Base-by-base conservation (phyloP, 257 asterid species). In the Leonotis leonurus region DNA sequence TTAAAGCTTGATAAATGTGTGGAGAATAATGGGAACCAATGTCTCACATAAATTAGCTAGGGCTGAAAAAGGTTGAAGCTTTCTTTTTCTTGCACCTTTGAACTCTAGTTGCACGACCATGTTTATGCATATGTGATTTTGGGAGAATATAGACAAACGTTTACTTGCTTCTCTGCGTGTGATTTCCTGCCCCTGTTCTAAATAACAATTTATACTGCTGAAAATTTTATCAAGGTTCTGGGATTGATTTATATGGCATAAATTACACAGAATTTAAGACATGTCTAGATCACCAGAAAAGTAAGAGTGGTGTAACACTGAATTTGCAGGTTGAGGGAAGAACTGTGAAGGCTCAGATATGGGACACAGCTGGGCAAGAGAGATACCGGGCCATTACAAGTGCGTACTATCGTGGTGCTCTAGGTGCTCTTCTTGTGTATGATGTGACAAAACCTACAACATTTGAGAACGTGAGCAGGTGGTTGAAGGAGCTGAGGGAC, bases 361-460 rank as follows among this genome's bases (percentile, higher is more conserved):
- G 98, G 98, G 98, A 91, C 85, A 91, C 98, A 0, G 98, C 98
- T 41, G 98, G 96, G n/a, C 98, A 91, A 72, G 98, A 88, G 77
- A 84, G 98, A 70, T 90, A 90, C 81, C 73, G 98, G 49, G 98
- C 98, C 72, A 91, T 91, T 24, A 91, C 98, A 64, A 88, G 98
- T 73, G 98, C 98, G 17, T 91, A 91, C 43, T 88, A 91, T 73
- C 88, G 98, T 58, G 98, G 96, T 61, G 96, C 98, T 11, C 74
- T 91, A 12, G 98, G 96, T 61, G 98, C 98, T 56, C 86, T 91
- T 64, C 94, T 91, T 40, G 98, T 88, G 53, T 91, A 88, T 25
- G 98, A 91, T 62, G 87, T 77, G 33, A 91, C 98, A 49, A 91
- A 91, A 64, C 98, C 96, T 53, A 86, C 92, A 0, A 85, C 98